Conservation (phyloP, 1,139 yeast species). For the Arxiozyma slooffiae region DNA sequence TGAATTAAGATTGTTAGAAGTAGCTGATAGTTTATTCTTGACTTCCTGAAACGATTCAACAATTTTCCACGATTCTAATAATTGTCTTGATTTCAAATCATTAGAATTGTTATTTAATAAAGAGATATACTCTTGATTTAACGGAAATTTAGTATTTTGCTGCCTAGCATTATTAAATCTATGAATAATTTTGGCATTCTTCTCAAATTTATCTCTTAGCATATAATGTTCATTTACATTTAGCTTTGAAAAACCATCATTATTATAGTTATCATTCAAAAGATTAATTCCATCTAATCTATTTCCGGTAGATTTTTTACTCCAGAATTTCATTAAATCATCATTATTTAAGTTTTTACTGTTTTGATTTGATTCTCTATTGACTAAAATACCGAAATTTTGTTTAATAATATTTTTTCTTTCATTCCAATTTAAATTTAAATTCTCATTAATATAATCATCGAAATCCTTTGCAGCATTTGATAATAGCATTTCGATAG, state of each 20-base stretch:
- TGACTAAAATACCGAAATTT: constrained; percentile 40
- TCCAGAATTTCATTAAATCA: constrained; percentile 5
- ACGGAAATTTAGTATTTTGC: constrained; percentile 31
- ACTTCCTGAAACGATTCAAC: constrained; percentile 27
- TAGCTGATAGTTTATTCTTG: background rate
- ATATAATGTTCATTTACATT: constrained; percentile 35
- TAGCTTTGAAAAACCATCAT: constrained; percentile 25
- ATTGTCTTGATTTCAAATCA: constrained; percentile 52
- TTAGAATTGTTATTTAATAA: constrained; percentile 24
- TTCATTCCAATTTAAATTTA: constrained; percentile 75
- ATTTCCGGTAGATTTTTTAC: constrained; percentile 10
- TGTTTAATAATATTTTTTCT: constrained; percentile 65
- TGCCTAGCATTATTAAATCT: constrained; percentile 63
- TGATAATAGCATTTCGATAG: constrained; percentile 72
- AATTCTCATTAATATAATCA: constrained; percentile 57
- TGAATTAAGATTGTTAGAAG: background rate
- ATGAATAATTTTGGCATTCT: constrained; percentile 61
- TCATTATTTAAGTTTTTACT: background rate
- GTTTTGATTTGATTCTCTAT: background rate
- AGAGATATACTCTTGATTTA: constrained; percentile 31
- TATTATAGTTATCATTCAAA: constrained; percentile 16
- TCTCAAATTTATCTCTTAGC: constrained; percentile 53
- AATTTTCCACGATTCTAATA: constrained; percentile 57
- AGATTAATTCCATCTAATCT: background rate
- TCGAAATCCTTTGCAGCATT: constrained; percentile 81